Percentiles rank a stretch among this genome's conserved stretches.
These are phyloP conservation scores for Trichoderma guizhouense DNA, from an alignment of 2,329 filamentous ascomycete genomes.

Conservation along the genomic window DNA sequence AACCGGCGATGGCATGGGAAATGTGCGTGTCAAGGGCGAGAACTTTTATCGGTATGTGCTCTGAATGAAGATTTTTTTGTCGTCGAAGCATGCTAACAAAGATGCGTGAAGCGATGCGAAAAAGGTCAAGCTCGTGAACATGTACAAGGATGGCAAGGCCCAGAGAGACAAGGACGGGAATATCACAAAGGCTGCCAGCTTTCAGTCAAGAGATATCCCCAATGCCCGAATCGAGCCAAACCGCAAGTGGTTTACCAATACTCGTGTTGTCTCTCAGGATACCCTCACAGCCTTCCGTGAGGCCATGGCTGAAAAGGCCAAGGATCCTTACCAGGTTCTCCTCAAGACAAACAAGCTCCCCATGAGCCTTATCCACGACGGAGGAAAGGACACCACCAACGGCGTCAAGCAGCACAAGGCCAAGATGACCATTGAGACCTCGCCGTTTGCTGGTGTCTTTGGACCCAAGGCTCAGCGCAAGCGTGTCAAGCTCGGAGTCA, in stretches of 20 bases:
- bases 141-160: conserved; percentile 83
- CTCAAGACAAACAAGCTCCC: conserved; percentile 96
- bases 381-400: conserved; percentile 64
- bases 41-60: conserved; percentile 82
- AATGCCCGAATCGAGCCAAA: conserved; percentile 90
- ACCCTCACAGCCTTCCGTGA: conserved; percentile 82
- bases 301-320: conserved; percentile 85
- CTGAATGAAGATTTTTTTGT: background rate
- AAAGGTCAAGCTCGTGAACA: conserved; percentile 83
- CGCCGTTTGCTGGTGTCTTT: conserved; percentile 84
- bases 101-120: conserved; percentile 59
- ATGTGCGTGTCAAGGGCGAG: conserved; percentile 92
- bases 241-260: conserved; percentile 97
- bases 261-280: conserved; percentile 83
- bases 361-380: conserved; percentile 87
- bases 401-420: conserved; percentile 89
- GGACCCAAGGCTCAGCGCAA: conserved; percentile 93
- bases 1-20: conserved; percentile 79
- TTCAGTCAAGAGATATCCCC: conserved; percentile 78
- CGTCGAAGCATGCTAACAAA: background rate
- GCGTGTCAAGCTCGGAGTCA: conserved; percentile 81
- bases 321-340: conserved; percentile 90
- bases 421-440: conserved; percentile 87
- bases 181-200: conserved; percentile 78
- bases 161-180: conserved; percentile 79